Evolutionary conservation across 2,329 filamentous ascomycete genomes (phyloP), one percentile per base, ranked within the genome.

Genomic region (Ophiocordyceps camponoti-saundersi): DNA sequence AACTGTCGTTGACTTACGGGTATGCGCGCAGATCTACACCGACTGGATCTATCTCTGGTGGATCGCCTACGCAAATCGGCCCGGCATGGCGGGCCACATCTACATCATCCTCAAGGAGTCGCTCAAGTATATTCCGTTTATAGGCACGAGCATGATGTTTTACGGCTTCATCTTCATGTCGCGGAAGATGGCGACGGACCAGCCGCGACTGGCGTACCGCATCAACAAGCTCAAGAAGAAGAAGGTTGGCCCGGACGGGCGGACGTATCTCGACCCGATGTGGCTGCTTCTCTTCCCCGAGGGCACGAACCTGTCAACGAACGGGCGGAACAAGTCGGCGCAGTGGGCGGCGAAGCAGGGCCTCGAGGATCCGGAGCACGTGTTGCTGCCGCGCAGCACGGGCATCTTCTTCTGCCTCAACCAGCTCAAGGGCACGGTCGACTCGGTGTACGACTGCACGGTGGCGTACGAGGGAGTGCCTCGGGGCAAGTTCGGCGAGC

Each of bases 11-110:
- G 8, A n/a, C 34, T 42, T 18, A 32, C 34, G 29, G 23, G 23
- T 26, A 26, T 26, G 30, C 30, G 8, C 13, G 22, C 53, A 75
- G 75, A 80, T 93, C 46, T 93, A 94, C 59, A 90, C 86, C 10
- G 86, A 94, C 64, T 94, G 86, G 87, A 65, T 93, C 10, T 94
- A 94, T 59, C 74, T 94, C 8, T 94, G 87, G 87, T 94, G 87
- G 87, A 80, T 87, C 23, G 85, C 80, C n/a, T 94, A 94, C 57
- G 86, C 84, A 23, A 81, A 80, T 57, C 61, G 56, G 2, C 84
- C 83, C 48, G 73, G 75, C 46, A 86, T 87, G 77, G 84, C 92
- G 56, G 87, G 88, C 12, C 82, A 87, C 58, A 73, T 94, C 56
- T 93, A 87, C 67, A 94, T 94, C 59, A 90, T 94, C 56, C 68